Evolutionary conservation across 495 filamentous ascomycete genomes (phyloP).

Genomic region (Aspergillus homomorphus): DNA sequence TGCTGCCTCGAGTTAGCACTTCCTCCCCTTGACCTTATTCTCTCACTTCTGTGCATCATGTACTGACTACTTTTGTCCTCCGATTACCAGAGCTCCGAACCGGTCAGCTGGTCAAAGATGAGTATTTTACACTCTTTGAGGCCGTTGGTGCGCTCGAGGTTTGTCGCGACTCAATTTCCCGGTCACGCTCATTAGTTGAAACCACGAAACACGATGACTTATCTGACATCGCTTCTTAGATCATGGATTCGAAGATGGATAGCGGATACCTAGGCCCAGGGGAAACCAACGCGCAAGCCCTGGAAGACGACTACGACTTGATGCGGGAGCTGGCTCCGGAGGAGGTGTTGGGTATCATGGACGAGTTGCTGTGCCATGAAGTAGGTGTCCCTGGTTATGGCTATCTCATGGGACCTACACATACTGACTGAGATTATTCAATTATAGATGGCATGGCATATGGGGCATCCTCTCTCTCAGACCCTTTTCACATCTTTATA

Average conservation of each 20-base stretch:
- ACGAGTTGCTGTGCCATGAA: constrained; percentile 87
- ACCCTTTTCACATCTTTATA: constrained; percentile 94
- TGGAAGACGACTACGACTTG: constrained; percentile 85
- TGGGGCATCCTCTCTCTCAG: constrained; percentile 89
- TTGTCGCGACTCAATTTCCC: constrained; percentile 26
- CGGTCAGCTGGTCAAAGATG: constrained; percentile 91
- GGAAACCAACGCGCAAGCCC: constrained; percentile 55
- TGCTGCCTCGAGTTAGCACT: constrained; percentile 64
- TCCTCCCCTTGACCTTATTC: not conserved
- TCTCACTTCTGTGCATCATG: not conserved
- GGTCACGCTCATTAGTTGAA: not conserved
- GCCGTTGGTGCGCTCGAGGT: constrained; percentile 94
- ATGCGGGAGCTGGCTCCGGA: constrained; percentile 64
- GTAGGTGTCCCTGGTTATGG: constrained; percentile 39
- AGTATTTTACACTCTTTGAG: constrained; percentile 87
- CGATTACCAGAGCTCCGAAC: constrained; percentile 59
- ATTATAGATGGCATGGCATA: constrained; percentile 90
- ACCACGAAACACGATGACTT: not conserved
- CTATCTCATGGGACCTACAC: no score
- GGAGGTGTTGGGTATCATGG: constrained; percentile 89
- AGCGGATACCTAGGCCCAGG: constrained; percentile 75
- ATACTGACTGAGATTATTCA: constrained; percentile 21
- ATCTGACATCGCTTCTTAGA: constrained; percentile 46
- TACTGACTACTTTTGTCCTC: constrained; percentile 10
- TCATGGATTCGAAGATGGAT: constrained; percentile 99